Evolutionary conservation across 2,329 filamentous ascomycete genomes (phyloP).

Genomic region (Aspergillus aculeatinus): DNA sequence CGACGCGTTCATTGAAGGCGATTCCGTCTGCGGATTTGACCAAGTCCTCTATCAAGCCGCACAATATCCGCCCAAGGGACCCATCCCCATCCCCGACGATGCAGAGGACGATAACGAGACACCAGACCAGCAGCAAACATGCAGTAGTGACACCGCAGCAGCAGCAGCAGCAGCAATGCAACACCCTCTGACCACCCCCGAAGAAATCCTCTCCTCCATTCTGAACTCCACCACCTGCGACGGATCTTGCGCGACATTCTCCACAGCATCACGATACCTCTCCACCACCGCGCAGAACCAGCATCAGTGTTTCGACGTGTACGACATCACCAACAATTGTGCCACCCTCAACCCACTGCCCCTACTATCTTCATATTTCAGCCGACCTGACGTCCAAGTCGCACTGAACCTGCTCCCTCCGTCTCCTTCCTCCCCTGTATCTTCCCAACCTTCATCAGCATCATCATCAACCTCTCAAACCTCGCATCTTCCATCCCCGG

Average conservation of each 20-base stretch:
- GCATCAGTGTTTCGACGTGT: constrained; percentile 33
- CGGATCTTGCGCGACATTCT: constrained; percentile 37
- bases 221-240: constrained; percentile 36
- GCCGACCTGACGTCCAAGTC: constrained; percentile 33
- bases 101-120: constrained; percentile 33
- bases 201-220: constrained; percentile 29
- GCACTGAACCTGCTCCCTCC: constrained; percentile 29
- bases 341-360: constrained; percentile 23
- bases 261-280: constrained; percentile 33
- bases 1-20: constrained; percentile 30
- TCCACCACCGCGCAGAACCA: constrained; percentile 12
- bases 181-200: constrained; percentile 28
- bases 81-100: constrained; percentile 32
- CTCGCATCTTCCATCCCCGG: constrained; percentile 2
- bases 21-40: constrained; percentile 34
- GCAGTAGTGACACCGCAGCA: constrained; percentile 11
- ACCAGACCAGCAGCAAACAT: constrained; percentile 11
- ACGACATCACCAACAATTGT: constrained; percentile 37
- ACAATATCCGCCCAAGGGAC: constrained; percentile 31
- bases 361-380: constrained; percentile 33
- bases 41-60: constrained; percentile 27
- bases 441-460: not conserved
- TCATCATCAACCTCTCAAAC: not conserved
- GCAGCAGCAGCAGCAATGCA: constrained; percentile 4
- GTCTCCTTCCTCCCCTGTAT: constrained; percentile 8